Evolutionary conservation across 1,139 yeast species (phyloP), one percentile per base, ranked within the genome.

Genomic region (Suhomyces choctaworum): DNA sequence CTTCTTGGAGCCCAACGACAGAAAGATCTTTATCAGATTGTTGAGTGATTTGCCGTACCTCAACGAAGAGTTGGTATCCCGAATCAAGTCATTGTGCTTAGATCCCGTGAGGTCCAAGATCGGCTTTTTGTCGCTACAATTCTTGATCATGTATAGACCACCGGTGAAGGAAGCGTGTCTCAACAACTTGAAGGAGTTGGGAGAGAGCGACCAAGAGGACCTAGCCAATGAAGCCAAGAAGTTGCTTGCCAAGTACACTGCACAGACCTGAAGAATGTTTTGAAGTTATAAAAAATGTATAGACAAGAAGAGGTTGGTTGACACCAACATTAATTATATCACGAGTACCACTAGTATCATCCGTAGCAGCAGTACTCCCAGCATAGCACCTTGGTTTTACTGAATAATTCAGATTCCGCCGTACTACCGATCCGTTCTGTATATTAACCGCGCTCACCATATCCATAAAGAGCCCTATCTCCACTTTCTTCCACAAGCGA

Each of bases 81-180:
- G 80, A 41, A 73, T 92, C 37, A 78, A 79, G 51, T 79, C 94
- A 7, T 64, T 92, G 17, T 86, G 97, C 56, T 66, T 78, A 36
- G 98, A 94, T 56, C 97, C 98, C 0, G 82, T 79, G 22, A 74
- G 97, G 57, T 71, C 80, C 22, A 73, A 80, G 37, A 66, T 92
- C 15, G 98, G 97, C 1, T 81, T 86, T 48, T 82, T 86, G 46
- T 78, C 94, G 1, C 63, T 89, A 37, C 86, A 85, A 45, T 90
- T 84, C 54, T 64, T 94, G 47, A 77, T 89, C 40, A 85, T 88
- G 90, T 85, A 87, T 55, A 74, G 96, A 47, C 97, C 97, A 0
- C 97, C 98, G 3, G 75, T 80, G 19, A 78, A 82, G 44, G 64
- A 65, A 2, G 70, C 70, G 16, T 86, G 96, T 52, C 58, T 88